Conservation (phyloP, 495 filamentous ascomycete species). For the Trichoderma reesei region DNA sequence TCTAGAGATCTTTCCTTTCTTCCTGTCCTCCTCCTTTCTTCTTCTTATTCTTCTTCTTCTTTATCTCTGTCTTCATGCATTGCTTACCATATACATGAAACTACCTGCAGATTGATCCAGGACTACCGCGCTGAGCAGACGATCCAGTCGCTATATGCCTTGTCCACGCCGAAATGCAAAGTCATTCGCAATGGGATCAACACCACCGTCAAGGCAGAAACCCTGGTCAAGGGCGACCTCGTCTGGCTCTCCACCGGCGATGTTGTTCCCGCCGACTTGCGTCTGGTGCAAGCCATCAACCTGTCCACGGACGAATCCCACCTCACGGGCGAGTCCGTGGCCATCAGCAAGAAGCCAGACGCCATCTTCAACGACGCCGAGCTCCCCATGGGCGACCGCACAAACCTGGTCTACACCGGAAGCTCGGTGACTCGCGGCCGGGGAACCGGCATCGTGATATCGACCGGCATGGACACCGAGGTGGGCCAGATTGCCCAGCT, state of each 20-base stretch:
- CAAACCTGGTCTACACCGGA: conserved; percentile 63
- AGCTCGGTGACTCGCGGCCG: conserved; percentile 65
- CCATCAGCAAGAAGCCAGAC: conserved; percentile 48
- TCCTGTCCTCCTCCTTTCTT: conserved; percentile 4
- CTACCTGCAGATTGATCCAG: conserved; percentile 46
- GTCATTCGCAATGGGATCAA: conserved; percentile 50
- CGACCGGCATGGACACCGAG: conserved; percentile 62
- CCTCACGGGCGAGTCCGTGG: conserved; percentile 69
- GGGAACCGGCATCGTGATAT: conserved; percentile 57
- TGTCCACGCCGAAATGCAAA: conserved; percentile 59
- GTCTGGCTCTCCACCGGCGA: conserved; percentile 61
- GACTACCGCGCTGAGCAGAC: conserved; percentile 67
- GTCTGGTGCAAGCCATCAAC: conserved; percentile 59
- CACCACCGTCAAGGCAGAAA: conserved; percentile 48
- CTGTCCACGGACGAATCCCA: conserved; percentile 66
- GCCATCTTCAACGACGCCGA: conserved; percentile 28
- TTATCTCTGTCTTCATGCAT: not conserved
- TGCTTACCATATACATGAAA: not conserved
- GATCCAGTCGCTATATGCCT: conserved; percentile 56
- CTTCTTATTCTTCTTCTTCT: not conserved
- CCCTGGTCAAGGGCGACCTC: conserved; percentile 60
- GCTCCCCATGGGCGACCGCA: conserved; percentile 56
- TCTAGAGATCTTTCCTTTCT: conserved; percentile 1
- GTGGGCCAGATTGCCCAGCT: conserved; percentile 61
- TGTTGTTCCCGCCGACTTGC: conserved; percentile 60